A percentile compares a stretch with the other conserved stretches of the same genome.
phyloP scores from a whole-genome alignment of 1,139 yeast species.

The Pichia cactophila region DNA sequence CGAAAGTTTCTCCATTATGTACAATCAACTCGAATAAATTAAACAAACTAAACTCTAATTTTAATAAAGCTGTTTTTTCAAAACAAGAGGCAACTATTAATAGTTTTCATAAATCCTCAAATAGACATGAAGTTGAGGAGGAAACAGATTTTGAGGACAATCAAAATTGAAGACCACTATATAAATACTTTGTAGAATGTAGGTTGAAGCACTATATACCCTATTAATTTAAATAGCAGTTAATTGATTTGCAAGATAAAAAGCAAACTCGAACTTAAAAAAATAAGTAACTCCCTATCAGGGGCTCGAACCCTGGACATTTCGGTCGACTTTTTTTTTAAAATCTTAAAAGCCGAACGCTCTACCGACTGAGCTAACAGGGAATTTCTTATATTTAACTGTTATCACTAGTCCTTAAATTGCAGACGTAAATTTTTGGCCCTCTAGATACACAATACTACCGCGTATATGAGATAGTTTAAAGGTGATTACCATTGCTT shows the following conservation, averaged over 20 bases:
- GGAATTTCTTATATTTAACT: conserved; percentile 8
- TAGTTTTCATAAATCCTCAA: background rate
- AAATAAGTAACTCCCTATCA: conserved; percentile 14
- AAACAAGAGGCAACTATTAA: background rate
- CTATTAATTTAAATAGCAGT: background rate
- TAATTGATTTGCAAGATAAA: background rate
- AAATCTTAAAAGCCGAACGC: conserved; percentile 41
- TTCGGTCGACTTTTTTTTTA: conserved; percentile 18
- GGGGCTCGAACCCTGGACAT: conserved; percentile 23
- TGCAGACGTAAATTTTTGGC: too few species aligned
- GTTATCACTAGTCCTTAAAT: background rate
- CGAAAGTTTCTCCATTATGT: background rate
- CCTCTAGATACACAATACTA: too few species aligned
- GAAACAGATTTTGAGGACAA: conserved; percentile 8
- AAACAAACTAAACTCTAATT: background rate
- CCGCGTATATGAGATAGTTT: too few species aligned
- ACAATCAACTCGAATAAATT: background rate
- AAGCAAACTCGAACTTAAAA: conserved; percentile 1
- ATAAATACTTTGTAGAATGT: background rate
- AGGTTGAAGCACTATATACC: background rate
- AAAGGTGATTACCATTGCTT: too few species aligned
- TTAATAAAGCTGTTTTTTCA: background rate
- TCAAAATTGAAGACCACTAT: too few species aligned
- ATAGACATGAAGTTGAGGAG: background rate
- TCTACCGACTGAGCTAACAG: conserved; percentile 41